Evolutionary conservation across 1,284 basidiomycete species (phyloP).

Genomic region (Cutaneotrichosporon sp.): DNA sequence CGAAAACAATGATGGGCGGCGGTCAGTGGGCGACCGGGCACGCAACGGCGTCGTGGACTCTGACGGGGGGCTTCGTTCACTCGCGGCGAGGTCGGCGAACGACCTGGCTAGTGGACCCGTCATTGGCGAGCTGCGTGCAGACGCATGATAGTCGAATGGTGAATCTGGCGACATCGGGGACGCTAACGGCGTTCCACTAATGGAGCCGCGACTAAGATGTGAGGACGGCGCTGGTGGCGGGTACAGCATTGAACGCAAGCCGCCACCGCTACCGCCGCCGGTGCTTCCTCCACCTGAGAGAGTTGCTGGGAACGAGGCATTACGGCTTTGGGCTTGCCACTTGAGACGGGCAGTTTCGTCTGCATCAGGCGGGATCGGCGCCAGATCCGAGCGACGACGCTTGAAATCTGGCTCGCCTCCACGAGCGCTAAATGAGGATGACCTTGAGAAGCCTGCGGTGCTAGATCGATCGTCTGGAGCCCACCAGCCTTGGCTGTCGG

Average conservation of each 20-base stretch:
- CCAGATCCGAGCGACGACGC: conserved; percentile 38
- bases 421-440: conserved; percentile 6
- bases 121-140: conserved; percentile 32
- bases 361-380: conserved; percentile 28
- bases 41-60: conserved; percentile 10
- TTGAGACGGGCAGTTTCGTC: conserved; percentile 40
- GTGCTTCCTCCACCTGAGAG: conserved; percentile 4
- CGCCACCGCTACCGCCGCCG: conserved; percentile 6
- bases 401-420: conserved; percentile 32
- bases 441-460: conserved; percentile 1
- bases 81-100: conserved; percentile 37
- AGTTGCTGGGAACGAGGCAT: conserved; percentile 36
- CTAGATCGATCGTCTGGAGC: conserved; percentile 30
- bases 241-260: conserved; percentile 24
- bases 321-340: conserved; percentile 41
- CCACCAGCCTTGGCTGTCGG: conserved; percentile 39
- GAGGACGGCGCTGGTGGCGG: conserved; percentile 24
- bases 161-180: conserved; percentile 19
- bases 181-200: conserved; percentile 18
- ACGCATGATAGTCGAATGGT: conserved; percentile 6
- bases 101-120: conserved; percentile 36
- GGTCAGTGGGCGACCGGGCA: conserved; percentile 14
- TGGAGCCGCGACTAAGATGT: conserved; percentile 23
- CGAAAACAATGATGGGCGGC: conserved; percentile 19
- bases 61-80: conserved; percentile 15